Evolutionary conservation across 2,329 filamentous ascomycete genomes (phyloP), one percentile per base, ranked within the genome.

Genomic region (Alternaria sp.): DNA sequence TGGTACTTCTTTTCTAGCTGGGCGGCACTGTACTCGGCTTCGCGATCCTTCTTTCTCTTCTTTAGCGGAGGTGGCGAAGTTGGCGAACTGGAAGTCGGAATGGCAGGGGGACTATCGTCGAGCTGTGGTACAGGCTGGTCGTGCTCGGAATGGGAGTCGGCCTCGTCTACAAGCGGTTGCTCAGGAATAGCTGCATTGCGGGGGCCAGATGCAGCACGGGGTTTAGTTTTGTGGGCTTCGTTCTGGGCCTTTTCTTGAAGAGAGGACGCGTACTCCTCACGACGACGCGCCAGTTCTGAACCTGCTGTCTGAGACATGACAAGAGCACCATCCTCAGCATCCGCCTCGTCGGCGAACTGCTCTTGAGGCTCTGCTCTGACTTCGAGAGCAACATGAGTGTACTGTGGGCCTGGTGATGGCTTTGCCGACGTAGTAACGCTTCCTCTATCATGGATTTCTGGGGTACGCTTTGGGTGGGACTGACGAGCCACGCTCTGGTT

Each of bases 211-310:
- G 6, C 10, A 15, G 30, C 23, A 4, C 30, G 37, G 1, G 65
- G 55, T 20, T 43, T 43, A 37, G 5, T 10, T 14, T 7, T 12
- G 23, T 6, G 18, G 2, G 56, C 51, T 2, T 54, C 33, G 8
- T 58, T 30, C 20, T 37, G 28, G 3, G 18, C 6, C 28, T 23
- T 23, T 5, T 14, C 37, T 7, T 20, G 26, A 3, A 43, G 8
- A 7, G 45, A 43, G 6, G 63, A 63, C 5, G 53, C 37, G 8
- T 64, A 66, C 28, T 51, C 58, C 28, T 58, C 56, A 6, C 57
- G 61, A 41, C 55, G 63, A 20, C 56, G 61, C 23, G 56, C 58
- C 7, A 66, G 50, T 37, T 65, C 65, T 8, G 58, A 21, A 12
- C 56, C 64, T 14, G 55, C 26, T 7, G 33, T 3, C 26, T 41